Evolutionary conservation across 345 rosid genomes (phyloP).

Genomic region (Rhizophora apiculata): DNA sequence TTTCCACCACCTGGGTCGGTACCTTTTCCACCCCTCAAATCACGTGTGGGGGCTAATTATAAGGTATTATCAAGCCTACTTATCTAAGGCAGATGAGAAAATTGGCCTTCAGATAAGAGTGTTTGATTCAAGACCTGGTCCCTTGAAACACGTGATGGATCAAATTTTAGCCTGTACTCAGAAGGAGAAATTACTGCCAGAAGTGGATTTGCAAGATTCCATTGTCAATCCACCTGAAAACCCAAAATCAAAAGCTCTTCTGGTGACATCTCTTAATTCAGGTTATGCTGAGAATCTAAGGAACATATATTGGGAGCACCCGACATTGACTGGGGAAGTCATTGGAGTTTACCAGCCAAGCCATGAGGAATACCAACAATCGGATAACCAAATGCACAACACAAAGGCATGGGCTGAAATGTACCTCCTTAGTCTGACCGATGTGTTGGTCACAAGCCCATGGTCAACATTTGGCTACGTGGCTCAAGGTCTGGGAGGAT

Average conservation of each 20-base stretch:
- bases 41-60: conserved; percentile 24
- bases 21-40: conserved; percentile 21
- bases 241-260: too few relatives aligned
- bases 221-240: too few relatives aligned
- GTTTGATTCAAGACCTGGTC: background rate
- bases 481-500: background rate
- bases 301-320: background rate
- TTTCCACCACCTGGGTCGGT: conserved; percentile 19
- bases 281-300: background rate
- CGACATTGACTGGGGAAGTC: background rate
- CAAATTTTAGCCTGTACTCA: conserved; percentile 11
- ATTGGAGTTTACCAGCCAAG: background rate
- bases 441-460: background rate
- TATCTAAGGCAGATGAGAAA: conserved; percentile 14
- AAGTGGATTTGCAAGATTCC: background rate
- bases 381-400: background rate
- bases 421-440: background rate
- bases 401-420: background rate
- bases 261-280: too few relatives aligned
- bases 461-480: background rate
- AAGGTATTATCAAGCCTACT: conserved; percentile 11
- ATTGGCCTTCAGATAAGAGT: conserved; percentile 22
- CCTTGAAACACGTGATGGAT: conserved; percentile 4
- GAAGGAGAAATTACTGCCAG: conserved; percentile 14
- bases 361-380: background rate